phyloP scores from a whole-genome alignment of 305 asterid species.

The Coffea humblotiana region DNA sequence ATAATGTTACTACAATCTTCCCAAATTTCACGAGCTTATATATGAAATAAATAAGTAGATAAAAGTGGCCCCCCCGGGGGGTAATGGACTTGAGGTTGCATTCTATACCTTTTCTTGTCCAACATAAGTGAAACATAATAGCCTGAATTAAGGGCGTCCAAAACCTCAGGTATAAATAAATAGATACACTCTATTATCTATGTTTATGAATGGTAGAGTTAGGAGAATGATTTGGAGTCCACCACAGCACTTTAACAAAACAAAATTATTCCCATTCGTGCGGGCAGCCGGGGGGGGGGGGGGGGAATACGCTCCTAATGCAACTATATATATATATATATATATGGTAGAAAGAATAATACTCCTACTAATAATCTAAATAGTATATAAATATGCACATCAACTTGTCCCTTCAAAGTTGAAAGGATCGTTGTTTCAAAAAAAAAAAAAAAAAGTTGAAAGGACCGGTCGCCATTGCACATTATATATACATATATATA shows the following conservation, averaged over 20 bases:
- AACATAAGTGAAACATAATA: no score
- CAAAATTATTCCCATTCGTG: constrained; percentile 55
- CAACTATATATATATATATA: no score
- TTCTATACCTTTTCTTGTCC: no score
- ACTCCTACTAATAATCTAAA: not conserved
- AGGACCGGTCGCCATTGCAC: constrained; percentile 17
- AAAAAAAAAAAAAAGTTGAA: not conserved
- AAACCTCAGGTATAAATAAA: not conserved
- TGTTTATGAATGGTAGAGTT: not conserved
- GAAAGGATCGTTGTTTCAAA: constrained; percentile 6
- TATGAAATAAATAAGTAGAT: no score
- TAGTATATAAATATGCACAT: constrained; percentile 17
- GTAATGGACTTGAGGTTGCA: no score
- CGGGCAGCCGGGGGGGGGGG: constrained; percentile 12
- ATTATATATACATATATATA: no score
- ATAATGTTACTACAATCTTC: no score
- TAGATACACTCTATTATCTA: not conserved
- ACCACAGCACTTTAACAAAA: constrained; percentile 18
- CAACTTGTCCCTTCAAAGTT: constrained; percentile 28
- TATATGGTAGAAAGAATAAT: constrained; percentile 11
- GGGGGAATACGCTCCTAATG: no score
- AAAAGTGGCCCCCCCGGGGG: no score
- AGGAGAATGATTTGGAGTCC: constrained; percentile 47
- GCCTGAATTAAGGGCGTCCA: no score
- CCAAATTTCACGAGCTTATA: no score